phyloP scores from a whole-genome alignment of 805 yeast genomes.

The Candida boidinii region DNA sequence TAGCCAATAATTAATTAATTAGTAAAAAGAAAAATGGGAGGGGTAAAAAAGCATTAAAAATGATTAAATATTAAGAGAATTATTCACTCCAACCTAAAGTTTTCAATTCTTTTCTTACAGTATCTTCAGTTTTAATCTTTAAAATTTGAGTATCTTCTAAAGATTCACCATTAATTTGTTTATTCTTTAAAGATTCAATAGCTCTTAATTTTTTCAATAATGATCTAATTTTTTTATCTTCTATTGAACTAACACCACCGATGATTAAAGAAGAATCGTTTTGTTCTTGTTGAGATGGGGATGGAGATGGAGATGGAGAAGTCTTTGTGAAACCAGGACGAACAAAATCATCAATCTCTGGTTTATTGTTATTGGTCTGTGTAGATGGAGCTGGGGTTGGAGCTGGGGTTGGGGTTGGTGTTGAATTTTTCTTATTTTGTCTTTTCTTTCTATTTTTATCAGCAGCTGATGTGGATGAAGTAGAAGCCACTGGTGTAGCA shows the following conservation, averaged over 20 bases:
- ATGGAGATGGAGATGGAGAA: constrained; percentile 2
- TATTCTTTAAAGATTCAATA: constrained; percentile 82
- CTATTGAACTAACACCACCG: constrained; percentile 63
- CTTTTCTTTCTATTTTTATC: constrained; percentile 72
- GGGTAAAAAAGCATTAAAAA: not conserved
- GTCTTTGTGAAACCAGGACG: not conserved
- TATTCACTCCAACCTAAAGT: constrained; percentile 53
- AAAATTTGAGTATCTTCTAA: constrained; percentile 89
- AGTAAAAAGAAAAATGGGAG: not conserved
- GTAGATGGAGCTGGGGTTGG: constrained; percentile 5
- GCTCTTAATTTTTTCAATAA: constrained; percentile 90
- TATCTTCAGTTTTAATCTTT: constrained; percentile 81
- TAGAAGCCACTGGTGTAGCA: constrained; percentile 29
- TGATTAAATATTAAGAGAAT: not conserved
- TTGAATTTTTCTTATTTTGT: constrained; percentile 41
- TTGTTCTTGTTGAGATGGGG: constrained; percentile 2
- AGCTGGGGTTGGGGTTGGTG: constrained; percentile 10
- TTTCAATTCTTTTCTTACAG: constrained; percentile 66
- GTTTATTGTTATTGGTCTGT: not conserved
- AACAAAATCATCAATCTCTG: too few relatives aligned
- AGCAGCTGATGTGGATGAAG: constrained; percentile 46
- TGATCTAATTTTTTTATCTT: constrained; percentile 88
- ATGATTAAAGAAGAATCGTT: constrained; percentile 30
- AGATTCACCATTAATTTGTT: constrained; percentile 74
- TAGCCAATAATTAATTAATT: not conserved